These are phyloP conservation scores for Aspergillus ruber DNA, from an alignment of 2,329 filamentous ascomycete genomes.

Conservation along the genomic window DNA sequence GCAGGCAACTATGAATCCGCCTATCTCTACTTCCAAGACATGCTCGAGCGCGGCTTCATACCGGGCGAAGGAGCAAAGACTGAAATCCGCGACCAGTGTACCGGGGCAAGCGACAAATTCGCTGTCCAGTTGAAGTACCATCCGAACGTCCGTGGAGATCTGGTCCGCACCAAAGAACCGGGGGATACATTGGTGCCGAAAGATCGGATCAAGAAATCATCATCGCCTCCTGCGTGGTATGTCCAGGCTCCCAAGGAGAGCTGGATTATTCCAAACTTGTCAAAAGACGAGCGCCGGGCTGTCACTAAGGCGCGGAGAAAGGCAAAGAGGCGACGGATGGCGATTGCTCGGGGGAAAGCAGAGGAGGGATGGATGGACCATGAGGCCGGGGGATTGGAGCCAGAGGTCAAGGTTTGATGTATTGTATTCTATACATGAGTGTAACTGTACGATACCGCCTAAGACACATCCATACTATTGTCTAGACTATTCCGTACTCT, in stretches of 20 bases:
- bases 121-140: conserved; percentile 26
- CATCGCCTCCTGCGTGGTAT: not conserved
- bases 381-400: conserved; percentile 12
- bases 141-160: conserved; percentile 16
- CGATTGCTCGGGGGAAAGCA: conserved; percentile 12
- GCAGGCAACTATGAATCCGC: conserved; percentile 29
- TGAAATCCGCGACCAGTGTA: conserved; percentile 25
- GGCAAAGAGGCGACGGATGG: conserved; percentile 12
- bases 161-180: conserved; percentile 1
- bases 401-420: conserved; percentile 5
- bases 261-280: not conserved
- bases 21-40: conserved; percentile 33
- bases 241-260: not conserved
- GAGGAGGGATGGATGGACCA: conserved; percentile 19
- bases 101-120: conserved; percentile 22
- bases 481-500: too few species aligned
- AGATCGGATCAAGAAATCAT: not conserved
- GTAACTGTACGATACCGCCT: not conserved
- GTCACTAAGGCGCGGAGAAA: conserved; percentile 16
- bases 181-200: not conserved
- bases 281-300: conserved; percentile 9
- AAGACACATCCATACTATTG: too few species aligned
- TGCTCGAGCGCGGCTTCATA: conserved; percentile 23
- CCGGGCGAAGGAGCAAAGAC: conserved; percentile 18
- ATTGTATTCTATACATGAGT: not conserved